These are phyloP conservation scores for Penicillium nordicum DNA, from an alignment of 2,329 filamentous ascomycete genomes.

Conservation along the genomic window DNA sequence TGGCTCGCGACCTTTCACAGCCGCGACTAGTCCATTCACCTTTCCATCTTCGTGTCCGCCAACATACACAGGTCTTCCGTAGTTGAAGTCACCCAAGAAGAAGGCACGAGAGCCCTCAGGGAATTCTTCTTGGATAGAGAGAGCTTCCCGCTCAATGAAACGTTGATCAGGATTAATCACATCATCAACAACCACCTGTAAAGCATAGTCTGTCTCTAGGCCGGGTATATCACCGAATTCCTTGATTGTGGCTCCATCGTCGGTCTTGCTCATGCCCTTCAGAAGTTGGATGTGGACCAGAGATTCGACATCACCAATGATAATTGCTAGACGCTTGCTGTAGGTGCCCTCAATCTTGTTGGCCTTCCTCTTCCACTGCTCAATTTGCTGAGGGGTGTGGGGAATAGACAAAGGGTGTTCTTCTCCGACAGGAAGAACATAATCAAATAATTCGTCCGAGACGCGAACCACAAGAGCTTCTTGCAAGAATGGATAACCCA, in stretches of 20 bases:
- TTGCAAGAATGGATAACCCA: constrained; percentile 92
- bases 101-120: constrained; percentile 79
- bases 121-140: constrained; percentile 89
- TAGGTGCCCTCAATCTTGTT: constrained; percentile 80
- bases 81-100: constrained; percentile 90
- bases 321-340: constrained; percentile 83
- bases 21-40: constrained; percentile 73
- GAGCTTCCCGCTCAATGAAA: constrained; percentile 84
- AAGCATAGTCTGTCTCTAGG: constrained; percentile 83
- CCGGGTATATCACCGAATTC: constrained; percentile 85
- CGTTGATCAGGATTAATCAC: constrained; percentile 88
- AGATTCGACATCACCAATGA: constrained; percentile 82
- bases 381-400: constrained; percentile 72
- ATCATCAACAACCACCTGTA: constrained; percentile 84
- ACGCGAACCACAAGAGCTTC: constrained; percentile 88
- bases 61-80: constrained; percentile 84
- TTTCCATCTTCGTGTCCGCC: constrained; percentile 70
- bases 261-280: constrained; percentile 83
- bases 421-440: constrained; percentile 65
- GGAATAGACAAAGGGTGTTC: constrained; percentile 64
- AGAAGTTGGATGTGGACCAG: constrained; percentile 91
- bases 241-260: constrained; percentile 86
- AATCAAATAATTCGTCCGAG: constrained; percentile 91
- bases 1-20: constrained; percentile 67
- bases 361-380: constrained; percentile 80